Conservation (phyloP, 805 yeast genomes). For the Blastobotrys attinorum region DNA sequence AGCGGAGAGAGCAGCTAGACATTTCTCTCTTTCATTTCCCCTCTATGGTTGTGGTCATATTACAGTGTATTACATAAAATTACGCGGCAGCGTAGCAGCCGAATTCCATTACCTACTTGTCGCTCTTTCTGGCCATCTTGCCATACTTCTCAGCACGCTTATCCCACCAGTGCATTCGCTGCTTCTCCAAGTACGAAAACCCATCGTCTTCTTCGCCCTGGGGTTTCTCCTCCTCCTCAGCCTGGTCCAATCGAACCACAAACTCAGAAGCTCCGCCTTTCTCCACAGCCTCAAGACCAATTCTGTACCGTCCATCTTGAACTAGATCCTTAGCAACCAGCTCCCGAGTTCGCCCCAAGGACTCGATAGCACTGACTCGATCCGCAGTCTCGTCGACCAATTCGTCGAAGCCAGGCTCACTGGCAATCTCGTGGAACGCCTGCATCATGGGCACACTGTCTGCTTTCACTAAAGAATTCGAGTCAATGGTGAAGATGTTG, state of each 20-base stretch:
- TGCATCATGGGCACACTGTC: conserved; percentile 88
- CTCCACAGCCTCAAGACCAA: conserved; percentile 8
- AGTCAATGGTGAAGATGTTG: conserved; percentile 73
- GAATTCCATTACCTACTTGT: not conserved
- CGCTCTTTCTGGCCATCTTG: conserved; percentile 12
- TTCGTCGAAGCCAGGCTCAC: conserved; percentile 62
- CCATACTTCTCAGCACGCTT: conserved; percentile 12
- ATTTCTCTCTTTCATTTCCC: too few relatives aligned
- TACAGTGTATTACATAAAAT: too few relatives aligned
- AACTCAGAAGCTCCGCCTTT: conserved; percentile 2
- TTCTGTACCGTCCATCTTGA: conserved; percentile 21
- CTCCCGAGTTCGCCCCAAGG: conserved; percentile 71
- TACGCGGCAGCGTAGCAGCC: too few relatives aligned
- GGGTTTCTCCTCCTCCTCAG: conserved; percentile 12
- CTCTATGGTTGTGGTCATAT: too few relatives aligned
- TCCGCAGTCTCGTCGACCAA: conserved; percentile 56
- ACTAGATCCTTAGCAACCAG: conserved; percentile 62
- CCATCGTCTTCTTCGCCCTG: conserved; percentile 20
- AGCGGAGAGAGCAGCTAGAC: too few relatives aligned
- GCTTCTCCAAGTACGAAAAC: conserved; percentile 12
- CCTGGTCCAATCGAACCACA: conserved; percentile 9
- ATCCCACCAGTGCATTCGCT: conserved; percentile 17
- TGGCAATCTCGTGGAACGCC: conserved; percentile 71
- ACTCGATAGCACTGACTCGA: conserved; percentile 68
- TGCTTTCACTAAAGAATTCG: conserved; percentile 61